Percentiles rank a stretch among this genome's conserved stretches.
phyloP scores from a whole-genome alignment of 768 basidiomycete genomes.

The Hericium alpestre region DNA sequence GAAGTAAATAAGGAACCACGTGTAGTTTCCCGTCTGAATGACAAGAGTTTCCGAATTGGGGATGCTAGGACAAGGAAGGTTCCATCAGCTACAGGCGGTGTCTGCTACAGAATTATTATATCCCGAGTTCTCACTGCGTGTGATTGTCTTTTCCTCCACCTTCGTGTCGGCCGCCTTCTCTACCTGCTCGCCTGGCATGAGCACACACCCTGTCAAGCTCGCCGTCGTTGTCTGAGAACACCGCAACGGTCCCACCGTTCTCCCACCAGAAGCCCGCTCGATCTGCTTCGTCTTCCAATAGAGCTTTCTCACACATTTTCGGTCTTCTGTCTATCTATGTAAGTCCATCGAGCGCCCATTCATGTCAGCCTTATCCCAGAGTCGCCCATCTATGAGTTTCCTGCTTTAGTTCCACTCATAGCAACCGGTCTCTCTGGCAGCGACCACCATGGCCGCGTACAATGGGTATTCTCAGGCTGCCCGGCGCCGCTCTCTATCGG shows the following conservation, averaged over 20 bases:
- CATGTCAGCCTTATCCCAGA: not conserved
- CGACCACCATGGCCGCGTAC: slow-evolving; percentile 7
- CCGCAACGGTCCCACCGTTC: not conserved
- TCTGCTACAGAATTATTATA: not conserved
- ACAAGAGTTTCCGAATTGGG: not conserved
- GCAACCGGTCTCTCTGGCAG: not conserved
- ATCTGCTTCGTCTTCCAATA: too few species aligned
- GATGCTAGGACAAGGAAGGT: not conserved
- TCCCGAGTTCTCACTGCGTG: too few species aligned
- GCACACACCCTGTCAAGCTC: too few species aligned
- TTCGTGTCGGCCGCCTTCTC: too few species aligned
- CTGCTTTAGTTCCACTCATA: not conserved
- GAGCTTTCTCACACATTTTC: too few species aligned
- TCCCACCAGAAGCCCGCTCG: not conserved
- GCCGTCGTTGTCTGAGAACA: too few species aligned
- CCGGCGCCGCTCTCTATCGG: slow-evolving; percentile 38
- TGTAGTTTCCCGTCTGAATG: not conserved
- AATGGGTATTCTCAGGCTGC: slow-evolving; percentile 4
- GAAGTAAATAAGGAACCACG: not conserved
- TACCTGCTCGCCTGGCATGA: too few species aligned
- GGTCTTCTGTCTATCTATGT: not conserved
- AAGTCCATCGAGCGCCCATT: not conserved
- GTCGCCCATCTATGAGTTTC: not conserved
- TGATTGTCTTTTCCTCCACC: too few species aligned
- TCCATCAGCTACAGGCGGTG: not conserved